Evolutionary conservation across 169 alveolate species (phyloP), one percentile per base, ranked within the genome.

Genomic region (Eimeria falciformis): DNA sequence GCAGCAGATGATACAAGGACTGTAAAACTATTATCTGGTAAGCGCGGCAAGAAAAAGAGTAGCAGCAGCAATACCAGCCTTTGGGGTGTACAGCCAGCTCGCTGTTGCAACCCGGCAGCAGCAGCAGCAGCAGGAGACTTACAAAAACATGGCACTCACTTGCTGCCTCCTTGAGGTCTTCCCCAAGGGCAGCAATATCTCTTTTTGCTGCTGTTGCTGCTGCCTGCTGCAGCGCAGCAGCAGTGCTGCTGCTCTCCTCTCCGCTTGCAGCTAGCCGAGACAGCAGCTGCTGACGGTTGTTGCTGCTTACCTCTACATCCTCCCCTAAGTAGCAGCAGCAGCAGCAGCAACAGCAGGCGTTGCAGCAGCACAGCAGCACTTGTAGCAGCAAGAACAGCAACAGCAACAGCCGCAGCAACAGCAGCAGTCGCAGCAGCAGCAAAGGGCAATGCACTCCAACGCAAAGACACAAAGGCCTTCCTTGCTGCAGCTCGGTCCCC

Each of bases 311-410:
- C 82, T 71, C 82, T 25, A 71, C 82, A 3, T 37, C 82, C 55
- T 71, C 82, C 3, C 82, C 82, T 71, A 37, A 71, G 82, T 56
- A 71, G 82, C 82, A 71, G 82, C 82, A 71, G 82, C 82, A 71
- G 50, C 82, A 40, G 14, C 50, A 71, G 55, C 58, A 71, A 56
- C 56, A 71, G 56, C 82, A 71, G 25, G 5, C 3, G 23, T 12
- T 7, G 56, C 50, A 33, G 6, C 55, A 71, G 77, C 12, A 11
- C 69, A 5, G 3, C 3, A 4, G 23, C 37, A 23, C 5, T 12
- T 25, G 43, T 45, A 66, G 77, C 33, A 9, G 45, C 77, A 66
- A 4, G 12, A 5, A 17, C 77, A 66, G 11, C 40, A 66, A 45
- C 37, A 9, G 17, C 69, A 58, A 3, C 4, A 58, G 37, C 69